Evolutionary conservation across 1,139 yeast species (phyloP).

Genomic region (Maudiozyma humilis): DNA sequence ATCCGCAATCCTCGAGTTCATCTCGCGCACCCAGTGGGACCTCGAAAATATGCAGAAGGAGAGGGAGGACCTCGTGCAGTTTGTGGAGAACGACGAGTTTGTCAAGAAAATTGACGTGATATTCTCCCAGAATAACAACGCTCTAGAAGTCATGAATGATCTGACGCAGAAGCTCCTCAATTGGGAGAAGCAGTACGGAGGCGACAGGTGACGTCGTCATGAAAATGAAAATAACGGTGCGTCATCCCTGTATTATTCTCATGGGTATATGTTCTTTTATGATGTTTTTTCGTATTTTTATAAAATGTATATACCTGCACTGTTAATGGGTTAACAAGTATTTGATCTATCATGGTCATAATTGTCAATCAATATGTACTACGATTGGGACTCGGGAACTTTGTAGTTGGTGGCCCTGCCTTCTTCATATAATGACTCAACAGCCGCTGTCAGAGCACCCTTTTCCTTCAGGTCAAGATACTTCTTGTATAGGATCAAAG

Average conservation of each 20-base stretch:
- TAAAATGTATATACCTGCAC: not conserved
- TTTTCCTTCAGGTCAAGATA: constrained; percentile 52
- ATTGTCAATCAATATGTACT: not conserved
- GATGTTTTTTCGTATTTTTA: not conserved
- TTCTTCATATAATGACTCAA: constrained; percentile 64
- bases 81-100: constrained; percentile 34
- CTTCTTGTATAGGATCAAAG: constrained; percentile 66
- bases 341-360: not conserved
- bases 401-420: constrained; percentile 57
- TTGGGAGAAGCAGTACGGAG: constrained; percentile 64
- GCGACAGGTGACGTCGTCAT: not conserved
- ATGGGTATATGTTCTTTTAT: not conserved
- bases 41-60: constrained; percentile 57
- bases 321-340: not conserved
- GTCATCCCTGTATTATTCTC: not conserved
- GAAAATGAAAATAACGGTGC: not conserved
- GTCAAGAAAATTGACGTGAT: constrained; percentile 30
- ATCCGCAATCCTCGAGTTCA: constrained; percentile 81
- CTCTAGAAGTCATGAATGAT: constrained; percentile 55
- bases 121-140: constrained; percentile 46
- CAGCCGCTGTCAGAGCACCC: constrained; percentile 53
- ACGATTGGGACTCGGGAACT: constrained; percentile 37
- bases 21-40: constrained; percentile 74
- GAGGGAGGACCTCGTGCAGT: constrained; percentile 41
- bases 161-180: constrained; percentile 55